These are phyloP conservation scores for Cephaloascus albidus DNA, from an alignment of 805 yeast species.

Conservation along the genomic window DNA sequence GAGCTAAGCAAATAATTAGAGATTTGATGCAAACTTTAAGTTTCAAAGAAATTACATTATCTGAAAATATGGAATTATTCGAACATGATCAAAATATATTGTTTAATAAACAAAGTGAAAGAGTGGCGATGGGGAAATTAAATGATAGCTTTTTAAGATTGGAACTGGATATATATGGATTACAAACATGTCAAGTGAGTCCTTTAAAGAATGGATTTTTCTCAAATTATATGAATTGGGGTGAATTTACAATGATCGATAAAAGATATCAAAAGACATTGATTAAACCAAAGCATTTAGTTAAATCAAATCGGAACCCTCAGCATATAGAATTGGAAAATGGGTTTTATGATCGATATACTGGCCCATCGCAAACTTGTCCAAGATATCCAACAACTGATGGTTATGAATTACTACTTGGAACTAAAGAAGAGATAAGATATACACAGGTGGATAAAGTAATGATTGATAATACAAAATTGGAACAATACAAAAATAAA, in stretches of 20 bases:
- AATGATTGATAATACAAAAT: not conserved
- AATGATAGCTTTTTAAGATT: conserved; percentile 3
- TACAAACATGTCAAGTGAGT: conserved; percentile 20
- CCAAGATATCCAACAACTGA: conserved; percentile 10
- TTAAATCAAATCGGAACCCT: conserved; percentile 1
- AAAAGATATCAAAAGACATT: conserved; percentile 27
- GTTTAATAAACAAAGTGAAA: conserved; percentile 2
- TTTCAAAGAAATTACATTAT: conserved; percentile 4
- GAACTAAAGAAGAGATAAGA: conserved; percentile 5
- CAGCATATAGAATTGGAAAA: conserved; percentile 17
- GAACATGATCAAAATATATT: conserved; percentile 5
- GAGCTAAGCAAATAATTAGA: conserved; percentile 1
- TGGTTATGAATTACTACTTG: conserved; percentile 15
- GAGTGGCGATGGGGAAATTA: not conserved
- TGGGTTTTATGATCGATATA: conserved; percentile 14
- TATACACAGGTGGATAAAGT: conserved; percentile 3
- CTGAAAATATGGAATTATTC: conserved; percentile 1
- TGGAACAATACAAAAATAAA: conserved; percentile 1
- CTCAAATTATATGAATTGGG: conserved; percentile 30
- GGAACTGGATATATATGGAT: conserved; percentile 10
- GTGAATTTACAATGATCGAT: conserved; percentile 36
- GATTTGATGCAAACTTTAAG: conserved; percentile 11
- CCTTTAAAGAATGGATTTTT: conserved; percentile 15
- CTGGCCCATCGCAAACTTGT: conserved; percentile 2
- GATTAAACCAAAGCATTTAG: conserved; percentile 28